phyloP scores from a whole-genome alignment of 2,329 filamentous ascomycete genomes.

The Nothophaeocryptopus gaeumannii region DNA sequence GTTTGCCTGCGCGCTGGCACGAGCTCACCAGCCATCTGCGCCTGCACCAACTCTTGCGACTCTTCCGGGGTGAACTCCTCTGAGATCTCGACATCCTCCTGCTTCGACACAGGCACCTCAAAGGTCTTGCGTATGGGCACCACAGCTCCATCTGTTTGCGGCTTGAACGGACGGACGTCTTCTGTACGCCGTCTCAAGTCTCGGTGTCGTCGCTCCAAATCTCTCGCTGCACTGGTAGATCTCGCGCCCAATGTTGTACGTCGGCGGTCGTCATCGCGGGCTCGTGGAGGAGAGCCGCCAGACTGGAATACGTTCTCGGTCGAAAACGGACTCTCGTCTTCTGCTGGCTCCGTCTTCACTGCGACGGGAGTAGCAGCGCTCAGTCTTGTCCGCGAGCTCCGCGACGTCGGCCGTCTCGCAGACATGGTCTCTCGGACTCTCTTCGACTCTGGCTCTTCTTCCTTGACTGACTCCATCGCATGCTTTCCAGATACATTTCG shows the following conservation, averaged over 20 bases:
- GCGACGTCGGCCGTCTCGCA: constrained; percentile 21
- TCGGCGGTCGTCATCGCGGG: constrained; percentile 59
- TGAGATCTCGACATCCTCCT: constrained; percentile 55
- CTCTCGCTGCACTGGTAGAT: constrained; percentile 33
- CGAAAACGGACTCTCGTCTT: constrained; percentile 67
- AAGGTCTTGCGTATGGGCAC: constrained; percentile 59
- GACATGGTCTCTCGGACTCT: constrained; percentile 34
- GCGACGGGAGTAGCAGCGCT: constrained; percentile 26
- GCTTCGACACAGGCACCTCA: constrained; percentile 53
- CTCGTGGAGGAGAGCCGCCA: constrained; percentile 29
- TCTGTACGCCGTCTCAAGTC: constrained; percentile 44
- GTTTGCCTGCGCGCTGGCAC: constrained; percentile 41
- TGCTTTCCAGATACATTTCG: constrained; percentile 44
- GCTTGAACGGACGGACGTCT: constrained; percentile 42
- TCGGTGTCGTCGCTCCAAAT: constrained; percentile 43
- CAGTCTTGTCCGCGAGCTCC: constrained; percentile 13
- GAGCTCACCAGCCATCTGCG: constrained; percentile 53
- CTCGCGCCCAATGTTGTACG: constrained; percentile 50
- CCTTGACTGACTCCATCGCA: constrained; percentile 37
- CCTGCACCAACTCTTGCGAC: constrained; percentile 72
- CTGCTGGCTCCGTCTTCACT: constrained; percentile 39
- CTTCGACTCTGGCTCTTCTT: constrained; percentile 49
- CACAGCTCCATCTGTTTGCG: constrained; percentile 53
- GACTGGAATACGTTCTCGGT: constrained; percentile 87
- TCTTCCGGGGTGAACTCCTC: constrained; percentile 96